A percentile compares a stretch with the other conserved stretches of the same genome.
phyloP scores from a whole-genome alignment of 139 green algal species.

The Limnomonas spitsbergensis region DNA sequence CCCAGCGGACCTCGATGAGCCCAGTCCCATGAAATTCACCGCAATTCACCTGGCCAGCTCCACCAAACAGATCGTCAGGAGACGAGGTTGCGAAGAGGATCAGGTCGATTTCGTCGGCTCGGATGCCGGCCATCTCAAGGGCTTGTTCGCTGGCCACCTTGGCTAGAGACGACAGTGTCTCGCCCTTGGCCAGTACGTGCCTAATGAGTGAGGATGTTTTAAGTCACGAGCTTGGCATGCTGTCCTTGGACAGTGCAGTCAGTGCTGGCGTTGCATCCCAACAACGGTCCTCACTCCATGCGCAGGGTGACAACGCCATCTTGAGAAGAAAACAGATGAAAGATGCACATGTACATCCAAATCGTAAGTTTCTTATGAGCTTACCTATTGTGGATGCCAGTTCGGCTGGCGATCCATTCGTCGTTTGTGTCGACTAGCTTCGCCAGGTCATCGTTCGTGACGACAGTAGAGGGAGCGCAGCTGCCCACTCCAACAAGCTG shows the following conservation, averaged over 20 bases:
- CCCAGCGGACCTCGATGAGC: too few species aligned
- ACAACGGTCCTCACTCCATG: too few species aligned
- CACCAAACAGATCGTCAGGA: conserved; percentile 94
- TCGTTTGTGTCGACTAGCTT: conserved; percentile 94
- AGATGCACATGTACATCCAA: too few species aligned
- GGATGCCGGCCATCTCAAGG: conserved; percentile 84
- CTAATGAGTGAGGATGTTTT: too few species aligned
- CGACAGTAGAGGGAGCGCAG: conserved; percentile 65
- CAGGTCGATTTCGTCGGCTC: conserved; percentile 83
- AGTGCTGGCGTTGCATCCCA: not conserved
- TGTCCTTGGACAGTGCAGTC: not conserved
- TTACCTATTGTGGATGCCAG: conserved; percentile 81
- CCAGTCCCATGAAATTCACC: too few species aligned
- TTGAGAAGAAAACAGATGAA: too few species aligned
- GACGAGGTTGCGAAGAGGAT: conserved; percentile 91
- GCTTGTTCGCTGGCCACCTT: conserved; percentile 61
- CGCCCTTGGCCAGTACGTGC: conserved; percentile 73
- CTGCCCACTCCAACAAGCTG: conserved; percentile 73
- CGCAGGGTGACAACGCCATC: too few species aligned
- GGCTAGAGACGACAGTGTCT: conserved; percentile 70
- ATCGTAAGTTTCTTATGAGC: too few species aligned
- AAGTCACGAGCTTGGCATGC: too few species aligned
- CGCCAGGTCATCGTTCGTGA: conserved; percentile 90
- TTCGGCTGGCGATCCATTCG: conserved; percentile 93
- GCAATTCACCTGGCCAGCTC: conserved; percentile 71